Evolutionary conservation across 1,284 basidiomycete species (phyloP).

Genomic region (Ustilago shanxiensis): DNA sequence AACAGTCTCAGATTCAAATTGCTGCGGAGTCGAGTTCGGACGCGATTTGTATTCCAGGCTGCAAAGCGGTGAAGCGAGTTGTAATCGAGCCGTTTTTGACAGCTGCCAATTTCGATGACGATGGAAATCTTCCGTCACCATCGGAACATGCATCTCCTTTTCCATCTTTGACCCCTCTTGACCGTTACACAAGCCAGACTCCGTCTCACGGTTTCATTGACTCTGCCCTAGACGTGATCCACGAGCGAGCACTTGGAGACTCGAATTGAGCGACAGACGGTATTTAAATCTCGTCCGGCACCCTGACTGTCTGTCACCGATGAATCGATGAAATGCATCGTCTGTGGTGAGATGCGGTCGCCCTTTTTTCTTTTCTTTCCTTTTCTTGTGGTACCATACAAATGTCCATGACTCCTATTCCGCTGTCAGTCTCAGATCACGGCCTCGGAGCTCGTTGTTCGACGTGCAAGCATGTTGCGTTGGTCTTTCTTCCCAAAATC

Average conservation of each 20-base stretch:
- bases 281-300: neutral
- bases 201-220: no score
- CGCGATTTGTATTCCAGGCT: slow-evolving; percentile 1
- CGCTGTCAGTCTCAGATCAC: no score
- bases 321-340: neutral
- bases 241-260: no score
- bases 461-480: neutral
- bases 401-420: neutral
- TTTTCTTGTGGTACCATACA: neutral
- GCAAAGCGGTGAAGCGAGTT: neutral
- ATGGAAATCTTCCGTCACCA: slow-evolving; percentile 20
- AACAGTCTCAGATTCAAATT: neutral
- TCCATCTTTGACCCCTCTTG: neutral
- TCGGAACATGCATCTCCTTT: slow-evolving; percentile 23
- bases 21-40: neutral
- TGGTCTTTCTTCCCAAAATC: neutral
- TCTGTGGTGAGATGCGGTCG: neutral
- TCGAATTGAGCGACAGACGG: no score
- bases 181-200: neutral
- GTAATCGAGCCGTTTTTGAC: slow-evolving; percentile 15
- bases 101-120: slow-evolving; percentile 42
- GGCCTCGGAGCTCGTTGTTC: neutral
- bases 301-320: neutral
- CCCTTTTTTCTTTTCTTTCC: no score
- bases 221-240: no score